Evolutionary conservation across 2,329 filamentous ascomycete species (phyloP).

Genomic region (Microsporum ferrugineum): DNA sequence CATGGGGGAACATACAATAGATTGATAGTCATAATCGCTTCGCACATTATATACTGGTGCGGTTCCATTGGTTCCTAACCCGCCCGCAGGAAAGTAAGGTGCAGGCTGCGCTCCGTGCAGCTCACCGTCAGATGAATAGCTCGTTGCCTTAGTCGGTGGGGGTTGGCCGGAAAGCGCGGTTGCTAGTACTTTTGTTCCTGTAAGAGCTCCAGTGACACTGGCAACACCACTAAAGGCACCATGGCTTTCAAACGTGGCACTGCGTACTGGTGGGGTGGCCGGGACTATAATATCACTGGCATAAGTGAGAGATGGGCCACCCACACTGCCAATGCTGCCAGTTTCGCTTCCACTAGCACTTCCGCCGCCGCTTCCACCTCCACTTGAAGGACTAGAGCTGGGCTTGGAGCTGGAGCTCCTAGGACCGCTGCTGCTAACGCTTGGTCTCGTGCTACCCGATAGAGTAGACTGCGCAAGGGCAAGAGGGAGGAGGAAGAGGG

Average conservation of each 20-base stretch:
- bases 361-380: background rate
- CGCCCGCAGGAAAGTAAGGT: slow-evolving; percentile 61
- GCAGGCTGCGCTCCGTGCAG: slow-evolving; percentile 56
- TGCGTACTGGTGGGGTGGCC: slow-evolving; percentile 11
- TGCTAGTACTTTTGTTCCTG: slow-evolving; percentile 42
- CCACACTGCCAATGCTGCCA: background rate
- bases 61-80: slow-evolving; percentile 65
- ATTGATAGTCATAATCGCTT: slow-evolving; percentile 75
- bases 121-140: slow-evolving; percentile 60
- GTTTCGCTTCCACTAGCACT: slow-evolving; percentile 3
- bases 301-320: slow-evolving; percentile 9
- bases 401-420: background rate
- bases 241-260: slow-evolving; percentile 1
- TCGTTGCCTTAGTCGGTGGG: slow-evolving; percentile 50
- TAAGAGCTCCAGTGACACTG: slow-evolving; percentile 58
- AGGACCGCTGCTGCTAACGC: background rate
- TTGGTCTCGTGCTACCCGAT: background rate
- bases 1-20: slow-evolving; percentile 38
- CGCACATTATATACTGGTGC: slow-evolving; percentile 64
- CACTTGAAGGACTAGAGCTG: background rate
- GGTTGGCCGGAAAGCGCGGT: slow-evolving; percentile 48
- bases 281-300: slow-evolving; percentile 9
- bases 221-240: slow-evolving; percentile 56
- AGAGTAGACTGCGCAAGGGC: background rate
- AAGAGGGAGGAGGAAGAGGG: background rate